Base-by-base conservation (phyloP, 179 eudicot genomes). In the Camellia oleifera region DNA sequence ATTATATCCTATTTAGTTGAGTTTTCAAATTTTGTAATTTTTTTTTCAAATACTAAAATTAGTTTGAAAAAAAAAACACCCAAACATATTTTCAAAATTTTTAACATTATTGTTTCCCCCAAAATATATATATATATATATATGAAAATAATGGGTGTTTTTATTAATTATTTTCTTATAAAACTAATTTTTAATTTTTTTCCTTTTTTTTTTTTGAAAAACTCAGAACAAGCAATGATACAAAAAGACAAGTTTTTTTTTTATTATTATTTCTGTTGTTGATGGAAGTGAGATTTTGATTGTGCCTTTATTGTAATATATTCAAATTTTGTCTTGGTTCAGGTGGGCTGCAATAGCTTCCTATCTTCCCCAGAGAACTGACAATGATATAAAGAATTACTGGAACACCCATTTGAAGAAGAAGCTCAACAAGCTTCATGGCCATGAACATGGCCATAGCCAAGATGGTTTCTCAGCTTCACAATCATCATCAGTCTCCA, bases 331-430 rank as follows among this genome's bases (percentile, higher is more conserved):
- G 2, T 71, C 76, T 65, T 1, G 44, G 62, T 73, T 56, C 77
- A 94, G 98, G 83, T 92, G 97, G 98, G 98, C 98, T 62, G 98
- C 98, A 40, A 94, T 94, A 88, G 98, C 98, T 77, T 90, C 98
- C 0, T 94, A 94, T 74, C 98, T 94, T 2, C 97, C 98, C 18
- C 90, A 92, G 60, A 88, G 97, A 66, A 93, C 97, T 26, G 98
- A 93, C 82, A 93, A 93, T 52, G 98, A 93, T 69, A 94, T 94
- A 64, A 94, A 94, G 80, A 94, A 94, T 81, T 92, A 92, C 83
- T 94, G 98, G 98, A 94, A 94, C 78, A 94, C 97, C 77, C 97
- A 94, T 82, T 79, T 94, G 61, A 94, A 91, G 86, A 94, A 88
- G 87, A 93, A 91, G 84, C 86, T 93, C 5, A 81, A 73, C 46